These are phyloP conservation scores for Macrotyloma uniflorum DNA, from an alignment of 306 rosid species.

Conservation along the genomic window DNA sequence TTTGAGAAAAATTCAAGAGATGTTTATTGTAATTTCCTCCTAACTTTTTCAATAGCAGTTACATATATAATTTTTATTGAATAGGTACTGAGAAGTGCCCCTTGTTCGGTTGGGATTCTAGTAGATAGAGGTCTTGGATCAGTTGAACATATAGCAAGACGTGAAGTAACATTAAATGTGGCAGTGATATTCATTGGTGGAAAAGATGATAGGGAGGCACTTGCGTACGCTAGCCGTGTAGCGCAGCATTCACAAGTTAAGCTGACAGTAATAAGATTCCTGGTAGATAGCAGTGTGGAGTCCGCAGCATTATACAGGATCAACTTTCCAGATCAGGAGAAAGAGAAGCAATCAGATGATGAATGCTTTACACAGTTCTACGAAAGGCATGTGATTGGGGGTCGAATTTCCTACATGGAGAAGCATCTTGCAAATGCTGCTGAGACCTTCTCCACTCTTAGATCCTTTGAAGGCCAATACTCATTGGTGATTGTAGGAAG, in stretches of 20 bases:
- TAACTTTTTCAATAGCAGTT: background rate
- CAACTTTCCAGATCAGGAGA: slow-evolving; percentile 56
- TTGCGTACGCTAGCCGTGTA: slow-evolving; percentile 66
- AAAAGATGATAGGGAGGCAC: slow-evolving; percentile 81
- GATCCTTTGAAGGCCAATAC: slow-evolving; percentile 70
- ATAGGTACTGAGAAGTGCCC: slow-evolving; percentile 71
- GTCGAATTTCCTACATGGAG: slow-evolving; percentile 62
- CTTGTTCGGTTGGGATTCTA: slow-evolving; percentile 81
- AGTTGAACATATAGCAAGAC: slow-evolving; percentile 45
- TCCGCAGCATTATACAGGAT: slow-evolving; percentile 42
- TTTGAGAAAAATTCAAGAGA: no score
- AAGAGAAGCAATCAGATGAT: slow-evolving; percentile 62
- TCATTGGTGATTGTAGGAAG: slow-evolving; percentile 77
- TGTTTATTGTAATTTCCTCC: no score
- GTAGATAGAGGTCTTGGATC: slow-evolving; percentile 82
- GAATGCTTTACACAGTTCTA: slow-evolving; percentile 76
- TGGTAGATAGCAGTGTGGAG: slow-evolving; percentile 55
- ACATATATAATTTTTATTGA: slow-evolving; percentile 6
- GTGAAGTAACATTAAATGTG: slow-evolving; percentile 42
- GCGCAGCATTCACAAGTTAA: slow-evolving; percentile 66
- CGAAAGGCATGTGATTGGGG: slow-evolving; percentile 57
- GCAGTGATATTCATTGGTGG: slow-evolving; percentile 90
- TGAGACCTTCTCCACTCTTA: slow-evolving; percentile 67
- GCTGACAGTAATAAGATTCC: slow-evolving; percentile 69
- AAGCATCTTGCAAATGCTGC: slow-evolving; percentile 74